Evolutionary conservation across 331 rosid genomes (phyloP).

Genomic region (Quercus lobata): DNA sequence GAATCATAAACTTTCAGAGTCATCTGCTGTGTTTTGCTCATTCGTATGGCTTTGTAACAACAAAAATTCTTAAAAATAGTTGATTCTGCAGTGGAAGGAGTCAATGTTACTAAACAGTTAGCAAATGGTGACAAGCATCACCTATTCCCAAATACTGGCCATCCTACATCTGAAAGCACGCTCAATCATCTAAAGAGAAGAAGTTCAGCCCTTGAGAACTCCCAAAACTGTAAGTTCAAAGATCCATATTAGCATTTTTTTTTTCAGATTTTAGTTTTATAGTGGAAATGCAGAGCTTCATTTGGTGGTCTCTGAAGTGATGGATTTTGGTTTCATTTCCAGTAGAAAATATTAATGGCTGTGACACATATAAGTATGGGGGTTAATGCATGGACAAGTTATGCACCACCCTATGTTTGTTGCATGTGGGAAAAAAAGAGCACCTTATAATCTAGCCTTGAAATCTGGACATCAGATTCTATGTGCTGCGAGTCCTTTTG

Average conservation of each 20-base stretch:
- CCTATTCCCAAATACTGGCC: background rate
- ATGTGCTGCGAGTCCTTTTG: no score
- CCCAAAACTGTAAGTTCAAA: background rate
- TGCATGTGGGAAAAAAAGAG: no score
- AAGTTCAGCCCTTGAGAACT: background rate
- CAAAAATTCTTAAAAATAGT: background rate
- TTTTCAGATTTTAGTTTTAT: background rate
- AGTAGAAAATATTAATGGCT: no score
- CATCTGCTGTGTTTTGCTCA: background rate
- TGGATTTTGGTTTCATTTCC: no score
- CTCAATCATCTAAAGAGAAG: background rate
- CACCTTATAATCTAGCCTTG: no score
- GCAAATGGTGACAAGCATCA: conserved; percentile 3
- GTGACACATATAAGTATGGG: no score
- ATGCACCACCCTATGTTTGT: no score
- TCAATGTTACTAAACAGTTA: background rate
- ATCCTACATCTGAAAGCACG: background rate
- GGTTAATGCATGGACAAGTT: no score
- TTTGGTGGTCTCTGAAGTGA: no score
- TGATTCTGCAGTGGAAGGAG: conserved; percentile 6
- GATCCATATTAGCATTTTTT: background rate
- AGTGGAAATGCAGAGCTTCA: no score
- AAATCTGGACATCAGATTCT: no score
- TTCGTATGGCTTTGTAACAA: background rate
- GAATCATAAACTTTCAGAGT: background rate